phyloP scores from a whole-genome alignment of 208 protist genomes.

The Crithidia mellificae region DNA sequence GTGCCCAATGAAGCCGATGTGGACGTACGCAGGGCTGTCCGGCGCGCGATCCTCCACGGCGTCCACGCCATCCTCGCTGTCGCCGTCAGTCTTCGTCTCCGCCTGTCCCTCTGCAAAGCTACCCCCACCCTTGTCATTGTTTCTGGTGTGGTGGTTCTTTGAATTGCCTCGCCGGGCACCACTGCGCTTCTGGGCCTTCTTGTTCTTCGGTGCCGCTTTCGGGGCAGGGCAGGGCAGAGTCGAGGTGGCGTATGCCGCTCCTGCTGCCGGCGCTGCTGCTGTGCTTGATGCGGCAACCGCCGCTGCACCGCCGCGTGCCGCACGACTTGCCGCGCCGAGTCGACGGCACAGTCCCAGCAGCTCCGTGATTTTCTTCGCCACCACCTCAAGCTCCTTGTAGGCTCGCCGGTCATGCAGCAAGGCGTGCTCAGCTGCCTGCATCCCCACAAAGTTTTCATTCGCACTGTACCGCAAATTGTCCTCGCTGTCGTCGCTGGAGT shows the following conservation, averaged over 20 bases:
- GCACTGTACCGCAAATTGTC: conserved; percentile 43
- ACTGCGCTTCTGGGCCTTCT: conserved; percentile 20
- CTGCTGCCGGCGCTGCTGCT: too few relatives aligned
- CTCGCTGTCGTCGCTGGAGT: conserved; percentile 11
- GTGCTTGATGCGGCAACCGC: too few relatives aligned
- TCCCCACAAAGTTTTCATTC: conserved; percentile 77
- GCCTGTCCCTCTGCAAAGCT: too few relatives aligned
- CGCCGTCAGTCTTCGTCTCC: too few relatives aligned
- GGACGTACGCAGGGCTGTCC: conserved; percentile 42
- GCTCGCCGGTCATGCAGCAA: conserved; percentile 51
- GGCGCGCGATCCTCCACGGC: conserved; percentile 49
- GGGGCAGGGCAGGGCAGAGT: conserved; percentile 20
- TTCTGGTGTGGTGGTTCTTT: too few relatives aligned
- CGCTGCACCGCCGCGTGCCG: background rate
- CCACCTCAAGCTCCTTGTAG: conserved; percentile 63
- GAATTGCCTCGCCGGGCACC: conserved; percentile 5
- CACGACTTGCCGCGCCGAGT: conserved; percentile 24
- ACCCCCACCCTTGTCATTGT: too few relatives aligned
- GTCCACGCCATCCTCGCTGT: conserved; percentile 5
- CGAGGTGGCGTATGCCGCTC: conserved; percentile 1
- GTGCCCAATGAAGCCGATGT: conserved; percentile 97
- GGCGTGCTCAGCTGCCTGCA: conserved; percentile 56
- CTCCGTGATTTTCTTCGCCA: conserved; percentile 65
- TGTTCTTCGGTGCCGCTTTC: conserved; percentile 13
- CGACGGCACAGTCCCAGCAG: conserved; percentile 58